Percentiles rank a stretch among this genome's conserved stretches.
Evolutionary conservation across 345 rosid species (phyloP).

Genomic region (Eucalyptus urophylla): DNA sequence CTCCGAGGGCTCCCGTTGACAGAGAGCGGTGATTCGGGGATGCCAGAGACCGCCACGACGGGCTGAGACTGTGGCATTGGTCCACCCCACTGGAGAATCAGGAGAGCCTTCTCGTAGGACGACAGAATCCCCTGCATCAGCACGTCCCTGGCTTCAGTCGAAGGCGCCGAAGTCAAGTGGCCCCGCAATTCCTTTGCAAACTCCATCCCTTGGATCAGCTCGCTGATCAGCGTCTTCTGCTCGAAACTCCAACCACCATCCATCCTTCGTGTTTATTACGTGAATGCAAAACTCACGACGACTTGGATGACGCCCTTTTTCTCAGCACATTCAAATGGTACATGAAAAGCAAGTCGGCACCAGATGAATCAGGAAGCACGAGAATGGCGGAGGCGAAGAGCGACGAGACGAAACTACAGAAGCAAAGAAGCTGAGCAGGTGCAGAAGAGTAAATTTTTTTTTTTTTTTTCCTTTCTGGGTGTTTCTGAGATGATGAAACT

Average conservation of each 20-base stretch:
- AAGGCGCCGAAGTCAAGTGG: conserved; percentile 15
- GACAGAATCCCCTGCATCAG: conserved; percentile 38
- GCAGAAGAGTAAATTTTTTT: background rate
- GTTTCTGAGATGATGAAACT: background rate
- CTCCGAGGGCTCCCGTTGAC: conserved; percentile 59
- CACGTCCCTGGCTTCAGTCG: conserved; percentile 30
- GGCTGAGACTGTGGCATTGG: conserved; percentile 11
- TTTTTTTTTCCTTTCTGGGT: background rate
- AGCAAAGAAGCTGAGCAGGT: background rate
- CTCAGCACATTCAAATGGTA: background rate
- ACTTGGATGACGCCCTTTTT: background rate
- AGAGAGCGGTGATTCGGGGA: conserved; percentile 55
- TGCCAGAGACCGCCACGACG: background rate
- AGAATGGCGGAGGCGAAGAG: background rate
- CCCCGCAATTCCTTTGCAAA: conserved; percentile 41
- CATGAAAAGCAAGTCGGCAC: background rate
- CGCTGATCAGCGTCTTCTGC: conserved; percentile 36
- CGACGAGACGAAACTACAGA: background rate
- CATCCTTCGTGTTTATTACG: background rate
- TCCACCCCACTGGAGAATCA: conserved; percentile 24
- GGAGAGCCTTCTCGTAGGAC: conserved; percentile 62
- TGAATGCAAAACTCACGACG: background rate
- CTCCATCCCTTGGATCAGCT: conserved; percentile 47
- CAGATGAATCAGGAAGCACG: background rate
- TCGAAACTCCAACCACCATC: conserved; percentile 21